Conservation (phyloP, 345 rosid species). For the Diplotaxis tenuifolia region DNA sequence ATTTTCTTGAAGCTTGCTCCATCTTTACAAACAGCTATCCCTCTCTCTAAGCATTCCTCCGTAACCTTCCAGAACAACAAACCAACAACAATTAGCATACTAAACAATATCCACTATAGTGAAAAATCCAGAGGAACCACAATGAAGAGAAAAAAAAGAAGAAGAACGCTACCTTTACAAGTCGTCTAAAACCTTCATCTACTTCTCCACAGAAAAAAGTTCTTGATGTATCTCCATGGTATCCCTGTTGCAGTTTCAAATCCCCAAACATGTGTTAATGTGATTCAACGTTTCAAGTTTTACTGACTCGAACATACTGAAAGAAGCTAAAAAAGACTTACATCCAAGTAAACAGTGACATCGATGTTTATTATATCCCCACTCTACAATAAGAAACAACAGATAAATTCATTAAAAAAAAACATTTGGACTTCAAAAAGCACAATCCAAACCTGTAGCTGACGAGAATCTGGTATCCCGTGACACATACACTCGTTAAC, state of each 20-base stretch:
- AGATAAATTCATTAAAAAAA: neutral
- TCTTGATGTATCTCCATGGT: conserved; percentile 92
- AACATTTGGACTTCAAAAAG: neutral
- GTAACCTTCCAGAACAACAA: conserved; percentile 53
- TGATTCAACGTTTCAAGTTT: neutral
- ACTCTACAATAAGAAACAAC: conserved; percentile 41
- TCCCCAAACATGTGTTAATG: neutral
- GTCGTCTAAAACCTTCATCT: conserved; percentile 43
- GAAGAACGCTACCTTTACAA: conserved; percentile 50
- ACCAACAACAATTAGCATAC: neutral
- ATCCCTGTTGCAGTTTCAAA: conserved; percentile 52
- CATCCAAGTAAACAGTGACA: conserved; percentile 84
- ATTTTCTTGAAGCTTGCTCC: conserved; percentile 77
- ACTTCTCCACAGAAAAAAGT: conserved; percentile 78
- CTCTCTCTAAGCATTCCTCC: conserved; percentile 83
- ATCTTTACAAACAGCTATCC: conserved; percentile 82
- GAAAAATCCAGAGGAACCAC: neutral
- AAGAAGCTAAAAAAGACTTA: conserved; percentile 33
- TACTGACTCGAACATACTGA: neutral
- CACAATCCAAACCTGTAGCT: conserved; percentile 60
- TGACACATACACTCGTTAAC: conserved; percentile 97
- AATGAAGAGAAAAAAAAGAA: neutral
- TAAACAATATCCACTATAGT: neutral
- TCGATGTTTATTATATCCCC: conserved; percentile 89
- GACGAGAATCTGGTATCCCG: conserved; percentile 90